Base-by-base conservation (phyloP, 129 eudicot species). In the Logfia minima region DNA sequence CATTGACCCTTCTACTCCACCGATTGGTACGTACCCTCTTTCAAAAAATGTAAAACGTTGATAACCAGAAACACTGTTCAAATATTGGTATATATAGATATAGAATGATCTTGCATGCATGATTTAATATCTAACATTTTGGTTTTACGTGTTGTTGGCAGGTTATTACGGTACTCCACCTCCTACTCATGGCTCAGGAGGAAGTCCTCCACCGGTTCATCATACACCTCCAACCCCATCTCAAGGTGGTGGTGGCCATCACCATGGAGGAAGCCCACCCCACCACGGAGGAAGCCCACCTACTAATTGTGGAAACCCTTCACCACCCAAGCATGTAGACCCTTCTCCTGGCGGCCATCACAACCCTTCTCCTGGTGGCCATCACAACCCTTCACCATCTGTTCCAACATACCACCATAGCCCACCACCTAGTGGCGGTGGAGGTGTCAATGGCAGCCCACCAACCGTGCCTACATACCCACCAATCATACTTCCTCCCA, bases 261-360 rank as follows among this genome's bases (percentile, higher is more conserved):
- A 71, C 51, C 86, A 39, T 39, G 45, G 45, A 39, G 35, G 78
- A 23, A 66, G 60, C 48, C 92, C 92, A 28, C 87, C 92, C 48
- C 85, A 71, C 51, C 86, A 79, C 39, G 81, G 86, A 26, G 35
- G 78, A 23, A 66, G 60, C 48, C 92, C 92, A 28, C 88, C 92
- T 0, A 35, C 79, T n/a, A 89, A 92, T 83, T 92, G 97, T 58
- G 90, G 83, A 58, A 85, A 53, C 83, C 92, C 95, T 18, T 31
- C 78, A 34, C 84, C 84, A 41, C 83, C 83, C 1, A 73, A 29
- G 75, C 79, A 26, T 72, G 83, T 73, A 3, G 71, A 70, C 41
- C 82, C 82, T n/a, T 70, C 81, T 37, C 81, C 81, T 3, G 18
- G 18, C 1, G 18, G 18, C 10, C 85, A 84, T 23, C 74, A 70